Evolutionary conservation across 768 basidiomycete species (phyloP).

Genomic region (Russula sp.): DNA sequence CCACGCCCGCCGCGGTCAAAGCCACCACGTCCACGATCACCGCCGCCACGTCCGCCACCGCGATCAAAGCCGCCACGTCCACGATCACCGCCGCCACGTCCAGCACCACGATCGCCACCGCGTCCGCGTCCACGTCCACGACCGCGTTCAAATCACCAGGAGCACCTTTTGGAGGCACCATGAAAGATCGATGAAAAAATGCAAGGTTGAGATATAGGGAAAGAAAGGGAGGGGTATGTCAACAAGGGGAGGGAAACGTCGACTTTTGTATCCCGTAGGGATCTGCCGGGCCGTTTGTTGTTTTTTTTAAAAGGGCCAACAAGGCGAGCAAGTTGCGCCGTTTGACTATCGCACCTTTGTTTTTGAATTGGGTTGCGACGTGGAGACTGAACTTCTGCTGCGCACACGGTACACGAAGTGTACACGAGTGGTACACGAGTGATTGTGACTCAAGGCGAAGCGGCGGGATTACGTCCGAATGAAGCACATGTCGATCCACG

Average conservation of each 20-base stretch:
- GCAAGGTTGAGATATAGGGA: too few relatives aligned
- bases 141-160: conserved; percentile 4
- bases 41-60: background rate
- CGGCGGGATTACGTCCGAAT: background rate
- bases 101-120: background rate
- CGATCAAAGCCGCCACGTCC: background rate
- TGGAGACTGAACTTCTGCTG: background rate
- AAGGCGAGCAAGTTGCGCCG: background rate
- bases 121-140: too few relatives aligned
- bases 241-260: background rate
- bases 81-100: background rate
- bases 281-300: conserved; percentile 4
- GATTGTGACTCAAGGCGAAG: background rate
- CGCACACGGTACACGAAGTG: too few relatives aligned
- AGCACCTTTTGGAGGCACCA: conserved; percentile 15
- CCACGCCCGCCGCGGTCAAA: conserved; percentile 1
- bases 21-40: background rate
- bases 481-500: background rate
- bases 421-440: too few relatives aligned
- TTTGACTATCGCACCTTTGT: background rate
- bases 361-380: too few relatives aligned
- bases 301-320: background rate
- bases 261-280: conserved; percentile 1
- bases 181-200: background rate
- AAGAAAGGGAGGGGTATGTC: background rate